Evolutionary conservation across 192 early-diverging fungal genomes (phyloP), one percentile per base, ranked within the genome.

Genomic region (Coemansia sp.): DNA sequence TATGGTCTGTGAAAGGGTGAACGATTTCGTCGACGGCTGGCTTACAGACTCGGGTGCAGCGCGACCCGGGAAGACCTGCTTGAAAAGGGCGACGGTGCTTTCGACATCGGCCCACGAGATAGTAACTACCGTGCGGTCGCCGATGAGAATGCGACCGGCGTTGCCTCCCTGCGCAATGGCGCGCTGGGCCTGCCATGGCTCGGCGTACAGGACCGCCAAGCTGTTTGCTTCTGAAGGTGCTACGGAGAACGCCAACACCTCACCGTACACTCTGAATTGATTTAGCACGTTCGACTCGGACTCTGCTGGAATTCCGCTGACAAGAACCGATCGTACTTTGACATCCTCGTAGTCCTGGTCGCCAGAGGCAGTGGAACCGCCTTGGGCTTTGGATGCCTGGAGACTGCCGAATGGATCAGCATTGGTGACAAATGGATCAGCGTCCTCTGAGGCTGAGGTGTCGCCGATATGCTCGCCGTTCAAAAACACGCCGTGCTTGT

Each of bases 101-200:
- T 61, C 54, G 11, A 55, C 69, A 55, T 75, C 68, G 33, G 78
- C 78, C 46, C 63, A 58, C 36, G 49, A 59, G 22, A 81, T 54
- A 1, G 50, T 38, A 8, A 62, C 62, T 41, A 81, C 42, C 3
- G 60, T 69, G 35, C 69, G 73, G 46, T 52, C 63, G n/a, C 62
- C 69, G 7, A 81, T 50, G 17, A 71, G 63, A 23, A 75, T 63
- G 29, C 73, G 69, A 2, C 78, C 69, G 32, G 20, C 61, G 56
- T 34, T 23, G 46, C 69, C 78, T 7, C 62, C 69, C 29, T 69
- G 73, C 5, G 66, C 61, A 20, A 69, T 50, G 22, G 70, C 78
- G 35, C 67, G 78, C 69, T 75, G 78, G 2, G 78, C 78, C 70
- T 81, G 78, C 78, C 78, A 81, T 15, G 78, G 78, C 66, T 81